Evolutionary conservation across 164 flowering plant species (phyloP).

Genomic region (Tetrastigma voinierianum): DNA sequence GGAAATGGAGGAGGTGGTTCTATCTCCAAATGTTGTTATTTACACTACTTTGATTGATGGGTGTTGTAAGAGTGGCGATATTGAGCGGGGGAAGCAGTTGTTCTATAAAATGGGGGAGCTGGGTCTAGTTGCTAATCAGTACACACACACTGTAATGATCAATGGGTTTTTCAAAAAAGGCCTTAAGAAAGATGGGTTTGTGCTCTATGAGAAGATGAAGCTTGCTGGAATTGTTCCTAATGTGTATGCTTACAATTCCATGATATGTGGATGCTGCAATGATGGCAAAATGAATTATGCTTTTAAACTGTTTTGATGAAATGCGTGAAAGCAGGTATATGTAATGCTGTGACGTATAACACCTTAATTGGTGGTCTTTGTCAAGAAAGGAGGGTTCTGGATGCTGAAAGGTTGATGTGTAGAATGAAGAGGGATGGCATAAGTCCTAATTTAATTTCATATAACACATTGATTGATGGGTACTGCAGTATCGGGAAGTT

Average conservation of each 20-base stretch:
- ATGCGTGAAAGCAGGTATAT: slow-evolving; percentile 58
- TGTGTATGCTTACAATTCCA: slow-evolving; percentile 54
- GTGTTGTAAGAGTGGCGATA: slow-evolving; percentile 55
- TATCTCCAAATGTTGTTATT: slow-evolving; percentile 50
- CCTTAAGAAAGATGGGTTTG: slow-evolving; percentile 56
- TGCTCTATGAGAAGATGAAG: slow-evolving; percentile 67
- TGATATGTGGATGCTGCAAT: slow-evolving; percentile 44
- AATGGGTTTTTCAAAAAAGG: slow-evolving; percentile 66
- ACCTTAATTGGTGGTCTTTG: slow-evolving; percentile 60
- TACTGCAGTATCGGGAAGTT: slow-evolving; percentile 47
- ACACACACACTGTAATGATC: slow-evolving; percentile 62
- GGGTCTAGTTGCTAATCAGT: slow-evolving; percentile 59
- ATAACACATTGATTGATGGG: slow-evolving; percentile 60
- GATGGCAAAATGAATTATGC: slow-evolving; percentile 44
- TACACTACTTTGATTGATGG: slow-evolving; percentile 79
- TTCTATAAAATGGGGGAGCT: slow-evolving; percentile 48
- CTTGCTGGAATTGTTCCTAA: slow-evolving; percentile 47
- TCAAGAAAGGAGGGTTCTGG: slow-evolving; percentile 24
- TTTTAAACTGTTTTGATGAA: slow-evolving; percentile 55
- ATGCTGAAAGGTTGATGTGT: slow-evolving; percentile 45
- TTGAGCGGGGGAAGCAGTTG: slow-evolving; percentile 44
- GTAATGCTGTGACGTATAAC: slow-evolving; percentile 66
- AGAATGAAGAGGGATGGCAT: slow-evolving; percentile 43
- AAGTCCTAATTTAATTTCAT: slow-evolving; percentile 53
- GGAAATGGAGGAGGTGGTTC: slow-evolving; percentile 38